Evolutionary conservation across 2,329 filamentous ascomycete genomes (phyloP).

Genomic region (Clonostachys chloroleuca): DNA sequence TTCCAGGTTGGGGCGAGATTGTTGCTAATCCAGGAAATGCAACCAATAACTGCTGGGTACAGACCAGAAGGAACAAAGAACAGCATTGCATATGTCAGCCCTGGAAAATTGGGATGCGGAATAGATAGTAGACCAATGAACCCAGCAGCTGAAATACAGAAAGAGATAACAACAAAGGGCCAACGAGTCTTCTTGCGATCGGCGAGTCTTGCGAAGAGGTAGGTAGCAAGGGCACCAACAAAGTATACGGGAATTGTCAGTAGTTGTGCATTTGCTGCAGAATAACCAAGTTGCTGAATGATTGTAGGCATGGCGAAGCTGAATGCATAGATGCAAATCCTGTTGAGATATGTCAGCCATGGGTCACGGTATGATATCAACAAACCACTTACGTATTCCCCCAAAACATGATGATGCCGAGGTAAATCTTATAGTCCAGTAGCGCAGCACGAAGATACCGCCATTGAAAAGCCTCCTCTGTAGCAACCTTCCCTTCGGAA

Average conservation of each 20-base stretch:
- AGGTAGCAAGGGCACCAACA: conserved; percentile 1
- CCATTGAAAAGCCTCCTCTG: conserved; percentile 2
- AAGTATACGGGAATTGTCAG: conserved; percentile 5
- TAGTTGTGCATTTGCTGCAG: conserved; percentile 16
- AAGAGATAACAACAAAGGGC: conserved; percentile 6
- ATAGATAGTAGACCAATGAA: conserved; percentile 6
- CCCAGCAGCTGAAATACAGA: conserved; percentile 4
- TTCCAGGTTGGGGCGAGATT: conserved; percentile 8
- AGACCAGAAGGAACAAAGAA: conserved; percentile 13
- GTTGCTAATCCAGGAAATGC: conserved; percentile 7
- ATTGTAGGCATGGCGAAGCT: conserved; percentile 26
- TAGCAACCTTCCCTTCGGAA: neutral
- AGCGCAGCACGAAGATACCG: conserved; percentile 14
- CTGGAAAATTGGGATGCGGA: conserved; percentile 9
- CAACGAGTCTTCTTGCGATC: conserved; percentile 4
- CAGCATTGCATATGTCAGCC: conserved; percentile 17
- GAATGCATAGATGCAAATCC: conserved; percentile 11
- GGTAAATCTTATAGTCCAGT: conserved; percentile 34
- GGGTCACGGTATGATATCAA: neutral
- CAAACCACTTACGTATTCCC: conserved; percentile 15
- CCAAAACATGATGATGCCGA: conserved; percentile 28
- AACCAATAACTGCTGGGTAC: conserved; percentile 19
- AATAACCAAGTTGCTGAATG: conserved; percentile 31
- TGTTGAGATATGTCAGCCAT: too few species aligned
- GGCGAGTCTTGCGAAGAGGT: conserved; percentile 2